Percentiles rank a stretch among this genome's conserved stretches.
Evolutionary conservation across 1,284 basidiomycete genomes (phyloP).

Genomic region (Uromyces viciae-fabae): DNA sequence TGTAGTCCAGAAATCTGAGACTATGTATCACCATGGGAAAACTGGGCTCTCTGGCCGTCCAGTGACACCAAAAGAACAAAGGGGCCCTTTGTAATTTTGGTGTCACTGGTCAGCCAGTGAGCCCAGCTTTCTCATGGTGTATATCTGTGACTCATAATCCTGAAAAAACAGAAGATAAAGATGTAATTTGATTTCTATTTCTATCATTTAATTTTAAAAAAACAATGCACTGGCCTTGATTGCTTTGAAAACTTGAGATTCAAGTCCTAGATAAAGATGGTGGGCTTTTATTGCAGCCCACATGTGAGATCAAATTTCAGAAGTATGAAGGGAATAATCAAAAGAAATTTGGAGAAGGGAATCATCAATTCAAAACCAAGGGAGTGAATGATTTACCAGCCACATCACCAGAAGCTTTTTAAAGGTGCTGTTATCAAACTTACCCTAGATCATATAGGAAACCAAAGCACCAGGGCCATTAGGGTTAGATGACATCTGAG

Average conservation of each 20-base stretch:
- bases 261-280: neutral
- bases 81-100: too few species aligned
- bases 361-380: neutral
- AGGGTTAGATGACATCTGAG: too few species aligned
- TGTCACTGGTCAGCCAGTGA: too few species aligned
- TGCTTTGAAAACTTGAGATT: neutral
- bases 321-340: neutral
- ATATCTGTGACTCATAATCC: neutral
- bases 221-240: neutral
- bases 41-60: too few species aligned
- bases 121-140: neutral
- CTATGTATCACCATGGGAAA: too few species aligned
- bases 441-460: too few species aligned
- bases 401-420: too few species aligned
- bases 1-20: slow-evolving; percentile 13
- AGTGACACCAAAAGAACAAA: too few species aligned
- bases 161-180: neutral
- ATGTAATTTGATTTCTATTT: neutral
- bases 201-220: neutral
- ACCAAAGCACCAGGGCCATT: too few species aligned
- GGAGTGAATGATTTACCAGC: neutral
- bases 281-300: neutral
- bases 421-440: too few species aligned
- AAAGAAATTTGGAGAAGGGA: neutral
- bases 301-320: neutral